Base-by-base conservation (phyloP, 2,329 filamentous ascomycete species). In the Botrytis hyacinthi region DNA sequence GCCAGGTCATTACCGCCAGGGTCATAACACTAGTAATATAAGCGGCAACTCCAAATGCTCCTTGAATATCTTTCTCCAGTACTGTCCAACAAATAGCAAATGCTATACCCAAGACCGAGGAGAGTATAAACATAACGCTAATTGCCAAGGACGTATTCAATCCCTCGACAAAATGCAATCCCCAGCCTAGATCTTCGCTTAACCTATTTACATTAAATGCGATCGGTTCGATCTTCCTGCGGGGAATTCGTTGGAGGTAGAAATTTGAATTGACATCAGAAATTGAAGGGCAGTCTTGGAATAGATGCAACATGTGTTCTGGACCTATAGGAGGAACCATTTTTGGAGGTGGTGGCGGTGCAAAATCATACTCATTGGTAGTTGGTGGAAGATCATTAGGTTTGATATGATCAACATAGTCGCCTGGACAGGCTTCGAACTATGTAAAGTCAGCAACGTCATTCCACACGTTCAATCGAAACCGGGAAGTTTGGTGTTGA, bases 11-110 rank as follows among this genome's bases (percentile, higher is more conserved):
- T 18, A 60, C 74, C 40, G 72, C 74, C n/a, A 75, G 63, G 32
- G 74, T 75, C 42, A 73, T n/a, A 8, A 75, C 74, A 65, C 72
- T 73, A 29, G 70, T 75, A 32, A 75, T 63, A 70, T 73, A 75
- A 57, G 75, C 74, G 16, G 74, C 72, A 44, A 74, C 67, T 8
- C 67, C 70, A 66, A 75, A 75, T 22, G 72, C 75, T 22, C 62
- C 74, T 48, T 70, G 67, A n/a, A 75, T 46, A 29, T 76, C 74
- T 48, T 76, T 71, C 48, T 73, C 60, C 61, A 35, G 37, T n/a
- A 73, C 16, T 9, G 26, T 26, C 71, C 73, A 26, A 75, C 26
- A 59, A 14, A 69, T 44, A 16, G 67, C 67, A 42, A 59, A 42
- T 22, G 26, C n/a, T n/a, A 69, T 59, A 16, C 29, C 48, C 20